phyloP scores from a whole-genome alignment of 2,329 filamentous ascomycete species.

The Scedosporium dehoogii region DNA sequence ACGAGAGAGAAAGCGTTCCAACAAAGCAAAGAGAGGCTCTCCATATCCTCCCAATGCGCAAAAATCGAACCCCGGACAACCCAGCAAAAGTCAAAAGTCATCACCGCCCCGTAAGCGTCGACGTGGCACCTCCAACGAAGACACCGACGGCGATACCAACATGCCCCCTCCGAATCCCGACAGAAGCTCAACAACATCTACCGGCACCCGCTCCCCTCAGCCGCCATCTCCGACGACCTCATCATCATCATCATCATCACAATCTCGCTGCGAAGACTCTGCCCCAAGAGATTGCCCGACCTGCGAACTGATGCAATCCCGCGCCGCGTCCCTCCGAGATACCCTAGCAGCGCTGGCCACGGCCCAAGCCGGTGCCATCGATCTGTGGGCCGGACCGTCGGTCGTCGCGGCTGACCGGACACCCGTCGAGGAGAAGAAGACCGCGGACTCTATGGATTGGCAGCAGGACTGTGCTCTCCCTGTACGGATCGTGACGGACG shows the following conservation, averaged over 20 bases:
- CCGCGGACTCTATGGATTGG: slow-evolving; percentile 16
- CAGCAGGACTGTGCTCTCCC: slow-evolving; percentile 14
- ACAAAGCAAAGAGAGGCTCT: too few relatives aligned
- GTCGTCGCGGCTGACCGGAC: not conserved
- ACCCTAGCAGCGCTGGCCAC: not conserved
- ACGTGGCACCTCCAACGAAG: too few relatives aligned
- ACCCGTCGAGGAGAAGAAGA: not conserved
- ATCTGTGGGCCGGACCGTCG: not conserved
- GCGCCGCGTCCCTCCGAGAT: not conserved
- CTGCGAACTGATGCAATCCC: not conserved
- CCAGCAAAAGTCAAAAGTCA: too few relatives aligned
- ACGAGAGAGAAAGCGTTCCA: too few relatives aligned
- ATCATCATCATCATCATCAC: not conserved
- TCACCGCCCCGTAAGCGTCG: too few relatives aligned
- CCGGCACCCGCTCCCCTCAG: not conserved
- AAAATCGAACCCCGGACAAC: too few relatives aligned
- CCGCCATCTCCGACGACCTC: not conserved
- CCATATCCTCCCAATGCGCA: too few relatives aligned
- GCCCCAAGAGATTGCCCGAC: not conserved
- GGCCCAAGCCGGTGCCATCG: not conserved
- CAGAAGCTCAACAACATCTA: too few relatives aligned
- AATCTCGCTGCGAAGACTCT: not conserved
- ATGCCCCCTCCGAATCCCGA: too few relatives aligned
- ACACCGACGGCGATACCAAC: too few relatives aligned
- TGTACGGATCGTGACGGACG: slow-evolving; percentile 8